These are phyloP conservation scores for Hippophae rhamnoides DNA, from an alignment of 306 rosid species.

Conservation along the genomic window DNA sequence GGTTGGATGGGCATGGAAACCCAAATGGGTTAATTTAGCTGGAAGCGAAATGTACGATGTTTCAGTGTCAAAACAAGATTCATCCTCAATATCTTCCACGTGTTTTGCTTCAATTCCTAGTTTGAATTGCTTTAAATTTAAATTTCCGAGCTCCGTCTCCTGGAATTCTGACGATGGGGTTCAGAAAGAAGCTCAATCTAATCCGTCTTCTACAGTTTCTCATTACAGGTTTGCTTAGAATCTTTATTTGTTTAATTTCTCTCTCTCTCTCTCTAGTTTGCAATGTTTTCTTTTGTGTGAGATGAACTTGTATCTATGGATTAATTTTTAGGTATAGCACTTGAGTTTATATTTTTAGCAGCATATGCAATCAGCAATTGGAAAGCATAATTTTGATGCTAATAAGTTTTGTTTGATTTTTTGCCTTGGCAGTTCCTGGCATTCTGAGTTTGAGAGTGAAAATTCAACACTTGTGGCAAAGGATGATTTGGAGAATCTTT, in stretches of 20 bases:
- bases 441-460: slow-evolving; percentile 24
- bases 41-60: slow-evolving; percentile 24
- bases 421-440: slow-evolving; percentile 25
- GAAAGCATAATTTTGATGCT: neutral
- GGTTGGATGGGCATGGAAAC: slow-evolving; percentile 96
- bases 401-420: neutral
- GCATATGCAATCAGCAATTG: slow-evolving; percentile 4
- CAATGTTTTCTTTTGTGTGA: too few species aligned
- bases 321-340: neutral
- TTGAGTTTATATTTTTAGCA: neutral
- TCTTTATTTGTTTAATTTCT: neutral
- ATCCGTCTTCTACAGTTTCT: slow-evolving; percentile 21
- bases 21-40: slow-evolving; percentile 61
- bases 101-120: slow-evolving; percentile 27
- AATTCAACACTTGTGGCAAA: slow-evolving; percentile 23
- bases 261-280: neutral
- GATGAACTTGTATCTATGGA: too few species aligned
- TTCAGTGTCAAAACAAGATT: slow-evolving; percentile 20
- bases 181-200: slow-evolving; percentile 11
- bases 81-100: slow-evolving; percentile 14
- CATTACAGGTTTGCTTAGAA: slow-evolving; percentile 35
- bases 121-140: slow-evolving; percentile 31
- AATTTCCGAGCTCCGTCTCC: slow-evolving; percentile 37
- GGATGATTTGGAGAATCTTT: slow-evolving; percentile 37
- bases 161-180: slow-evolving; percentile 8